Conservation (phyloP, 139 green algal species). For the Pleodorina starrii region DNA sequence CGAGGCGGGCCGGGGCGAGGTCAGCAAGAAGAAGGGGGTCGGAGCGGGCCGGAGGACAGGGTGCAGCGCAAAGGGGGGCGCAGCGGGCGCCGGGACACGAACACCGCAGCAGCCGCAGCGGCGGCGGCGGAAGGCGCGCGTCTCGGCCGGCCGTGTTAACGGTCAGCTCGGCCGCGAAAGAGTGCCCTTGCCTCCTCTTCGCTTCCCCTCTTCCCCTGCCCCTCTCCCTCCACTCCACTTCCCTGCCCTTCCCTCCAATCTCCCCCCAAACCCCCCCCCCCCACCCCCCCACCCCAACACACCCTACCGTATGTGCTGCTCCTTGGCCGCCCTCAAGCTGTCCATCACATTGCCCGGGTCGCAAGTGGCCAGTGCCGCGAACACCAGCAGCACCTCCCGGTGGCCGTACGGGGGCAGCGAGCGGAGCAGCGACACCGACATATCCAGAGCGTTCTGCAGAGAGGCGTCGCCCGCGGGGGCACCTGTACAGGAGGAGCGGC, state of each 20-base stretch:
- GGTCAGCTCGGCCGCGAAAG: too few species aligned
- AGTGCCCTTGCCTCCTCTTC: too few species aligned
- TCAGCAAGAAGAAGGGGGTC: too few species aligned
- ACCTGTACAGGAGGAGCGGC: too few species aligned
- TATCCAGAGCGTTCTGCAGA: constrained; percentile 91
- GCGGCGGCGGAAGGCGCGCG: too few species aligned
- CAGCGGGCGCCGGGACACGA: too few species aligned
- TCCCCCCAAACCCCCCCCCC: too few species aligned
- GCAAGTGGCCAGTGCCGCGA: constrained; percentile 88
- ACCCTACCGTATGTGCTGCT: constrained; percentile 54
- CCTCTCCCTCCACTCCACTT: too few species aligned
- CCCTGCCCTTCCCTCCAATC: not conserved
- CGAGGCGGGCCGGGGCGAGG: not conserved
- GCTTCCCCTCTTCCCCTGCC: too few species aligned
- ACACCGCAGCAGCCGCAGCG: too few species aligned
- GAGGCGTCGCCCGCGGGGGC: constrained; percentile 76
- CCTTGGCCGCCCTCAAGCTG: constrained; percentile 72
- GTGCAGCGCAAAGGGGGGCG: too few species aligned
- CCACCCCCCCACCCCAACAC: not conserved
- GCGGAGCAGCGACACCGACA: constrained; percentile 71
- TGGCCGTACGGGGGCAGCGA: constrained; percentile 91
- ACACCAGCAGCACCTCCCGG: constrained; percentile 90
- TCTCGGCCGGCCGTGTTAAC: too few species aligned
- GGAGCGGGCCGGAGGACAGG: not conserved
- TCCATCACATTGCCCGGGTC: constrained; percentile 94